A percentile compares a stretch with the other conserved stretches of the same genome.
These are phyloP conservation scores for Cudoniella acicularis DNA, from an alignment of 495 filamentous ascomycete species.

Conservation along the genomic window DNA sequence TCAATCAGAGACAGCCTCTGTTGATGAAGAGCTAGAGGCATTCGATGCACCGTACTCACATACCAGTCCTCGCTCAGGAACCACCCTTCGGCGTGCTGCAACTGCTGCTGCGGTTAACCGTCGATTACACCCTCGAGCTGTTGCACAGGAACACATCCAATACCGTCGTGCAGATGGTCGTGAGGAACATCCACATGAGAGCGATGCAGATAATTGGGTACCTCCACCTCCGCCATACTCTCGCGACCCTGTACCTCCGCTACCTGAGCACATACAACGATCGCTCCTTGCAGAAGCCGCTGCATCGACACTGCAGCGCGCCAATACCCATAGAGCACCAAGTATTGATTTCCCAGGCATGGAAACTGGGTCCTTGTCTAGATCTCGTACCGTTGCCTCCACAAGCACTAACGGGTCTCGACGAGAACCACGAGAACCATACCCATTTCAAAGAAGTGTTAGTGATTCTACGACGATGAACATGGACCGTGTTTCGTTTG, in stretches of 20 bases:
- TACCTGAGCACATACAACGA: constrained; percentile 48
- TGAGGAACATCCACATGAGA: constrained; percentile 74
- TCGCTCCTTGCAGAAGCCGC: constrained; percentile 22
- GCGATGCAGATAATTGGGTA: constrained; percentile 89
- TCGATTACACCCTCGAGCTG: constrained; percentile 47
- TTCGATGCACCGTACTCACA: constrained; percentile 74
- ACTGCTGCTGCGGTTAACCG: constrained; percentile 72
- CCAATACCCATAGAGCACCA: constrained; percentile 16
- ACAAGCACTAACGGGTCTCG: constrained; percentile 17
- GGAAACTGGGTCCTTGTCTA: constrained; percentile 7
- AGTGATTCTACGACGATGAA: constrained; percentile 23
- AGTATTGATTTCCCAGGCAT: constrained; percentile 13
- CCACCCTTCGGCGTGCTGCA: constrained; percentile 72
- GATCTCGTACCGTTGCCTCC: constrained; percentile 20
- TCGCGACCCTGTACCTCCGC: constrained; percentile 50
- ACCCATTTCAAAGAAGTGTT: constrained; percentile 17
- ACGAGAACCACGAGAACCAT: constrained; percentile 6
- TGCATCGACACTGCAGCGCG: constrained; percentile 13
- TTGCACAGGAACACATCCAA: constrained; percentile 22
- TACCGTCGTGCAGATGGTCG: constrained; percentile 52
- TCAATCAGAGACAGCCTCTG: constrained; percentile 28
- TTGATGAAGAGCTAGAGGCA: constrained; percentile 52
- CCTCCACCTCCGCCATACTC: constrained; percentile 88
- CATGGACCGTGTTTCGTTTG: constrained; percentile 17
- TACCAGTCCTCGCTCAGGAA: constrained; percentile 70